Conservation (phyloP, 2,329 filamentous ascomycete species). For the Geoglossum cookeanum region DNA sequence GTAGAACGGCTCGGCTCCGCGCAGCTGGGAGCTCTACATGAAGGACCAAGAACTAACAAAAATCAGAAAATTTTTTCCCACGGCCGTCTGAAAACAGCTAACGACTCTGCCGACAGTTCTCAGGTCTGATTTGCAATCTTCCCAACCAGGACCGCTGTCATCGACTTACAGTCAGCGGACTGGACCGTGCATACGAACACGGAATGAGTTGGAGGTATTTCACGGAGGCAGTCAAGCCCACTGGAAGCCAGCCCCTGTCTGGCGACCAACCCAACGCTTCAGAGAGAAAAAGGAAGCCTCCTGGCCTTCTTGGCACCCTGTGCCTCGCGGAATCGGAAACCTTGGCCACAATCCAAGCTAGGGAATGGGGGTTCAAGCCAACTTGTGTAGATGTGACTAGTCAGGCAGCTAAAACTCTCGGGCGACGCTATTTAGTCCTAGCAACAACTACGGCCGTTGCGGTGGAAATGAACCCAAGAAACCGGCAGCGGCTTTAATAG, state of each 20-base stretch:
- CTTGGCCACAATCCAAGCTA: background rate
- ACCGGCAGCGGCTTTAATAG: background rate
- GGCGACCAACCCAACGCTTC: background rate
- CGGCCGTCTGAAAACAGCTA: background rate
- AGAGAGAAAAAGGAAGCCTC: background rate
- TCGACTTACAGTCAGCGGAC: background rate
- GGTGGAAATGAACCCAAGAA: background rate
- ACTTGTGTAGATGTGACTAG: background rate
- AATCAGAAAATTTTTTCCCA: background rate
- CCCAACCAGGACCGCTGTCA: background rate
- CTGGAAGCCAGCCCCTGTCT: background rate
- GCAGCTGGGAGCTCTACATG: background rate
- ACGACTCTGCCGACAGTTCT: too few relatives aligned
- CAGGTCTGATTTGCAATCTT: too few relatives aligned
- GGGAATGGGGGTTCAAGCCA: background rate
- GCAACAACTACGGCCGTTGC: background rate
- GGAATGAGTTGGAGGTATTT: background rate
- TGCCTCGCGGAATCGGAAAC: background rate
- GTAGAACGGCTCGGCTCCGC: background rate
- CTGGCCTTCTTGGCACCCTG: background rate
- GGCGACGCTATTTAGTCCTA: background rate
- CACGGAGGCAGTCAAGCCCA: background rate
- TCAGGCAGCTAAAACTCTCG: background rate
- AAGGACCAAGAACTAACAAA: background rate
- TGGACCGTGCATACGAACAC: background rate